phyloP scores from a whole-genome alignment of 768 basidiomycete genomes.

The Phylloporus arenicola region DNA sequence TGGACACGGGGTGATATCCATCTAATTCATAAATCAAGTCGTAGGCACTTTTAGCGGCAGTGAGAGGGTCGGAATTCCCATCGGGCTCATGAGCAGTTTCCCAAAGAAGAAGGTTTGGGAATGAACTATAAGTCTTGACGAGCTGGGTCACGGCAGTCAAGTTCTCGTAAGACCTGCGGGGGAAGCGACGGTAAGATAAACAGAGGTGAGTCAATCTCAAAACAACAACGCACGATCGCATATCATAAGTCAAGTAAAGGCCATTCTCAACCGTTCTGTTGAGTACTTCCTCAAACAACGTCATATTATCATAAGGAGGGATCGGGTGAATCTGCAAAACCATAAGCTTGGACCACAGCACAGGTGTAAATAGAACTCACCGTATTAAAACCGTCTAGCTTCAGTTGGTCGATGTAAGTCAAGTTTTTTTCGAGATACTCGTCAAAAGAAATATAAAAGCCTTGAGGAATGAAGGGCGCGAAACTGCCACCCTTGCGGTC shows the following conservation, averaged over 20 bases:
- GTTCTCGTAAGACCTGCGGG: too few relatives aligned
- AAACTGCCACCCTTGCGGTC: slow-evolving; percentile 17
- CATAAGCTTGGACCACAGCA: slow-evolving; percentile 19
- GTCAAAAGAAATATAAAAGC: slow-evolving; percentile 66
- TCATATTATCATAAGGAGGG: slow-evolving; percentile 57
- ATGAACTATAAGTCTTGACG: slow-evolving; percentile 58
- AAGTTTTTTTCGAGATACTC: slow-evolving; percentile 49
- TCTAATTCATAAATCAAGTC: too few relatives aligned
- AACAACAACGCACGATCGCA: slow-evolving; percentile 58
- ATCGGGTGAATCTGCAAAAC: slow-evolving; percentile 59
- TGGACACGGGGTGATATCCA: too few relatives aligned
- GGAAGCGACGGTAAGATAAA: too few relatives aligned
- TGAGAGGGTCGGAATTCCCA: too few relatives aligned
- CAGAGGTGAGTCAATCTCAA: too few relatives aligned
- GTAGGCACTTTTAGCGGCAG: too few relatives aligned
- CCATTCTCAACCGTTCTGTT: slow-evolving; percentile 14
- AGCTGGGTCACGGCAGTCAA: too few relatives aligned
- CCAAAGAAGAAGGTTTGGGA: slow-evolving; percentile 64
- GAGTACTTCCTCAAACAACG: slow-evolving; percentile 26
- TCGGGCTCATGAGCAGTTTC: slow-evolving; percentile 74
- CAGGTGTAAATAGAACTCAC: slow-evolving; percentile 5
- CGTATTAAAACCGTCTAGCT: slow-evolving; percentile 46
- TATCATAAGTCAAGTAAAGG: slow-evolving; percentile 72
- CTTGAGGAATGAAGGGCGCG: slow-evolving; percentile 55
- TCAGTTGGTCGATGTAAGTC: slow-evolving; percentile 49